These are phyloP conservation scores for Pseudogymnoascus sp. DNA, from an alignment of 2,329 filamentous ascomycete genomes.

Conservation along the genomic window DNA sequence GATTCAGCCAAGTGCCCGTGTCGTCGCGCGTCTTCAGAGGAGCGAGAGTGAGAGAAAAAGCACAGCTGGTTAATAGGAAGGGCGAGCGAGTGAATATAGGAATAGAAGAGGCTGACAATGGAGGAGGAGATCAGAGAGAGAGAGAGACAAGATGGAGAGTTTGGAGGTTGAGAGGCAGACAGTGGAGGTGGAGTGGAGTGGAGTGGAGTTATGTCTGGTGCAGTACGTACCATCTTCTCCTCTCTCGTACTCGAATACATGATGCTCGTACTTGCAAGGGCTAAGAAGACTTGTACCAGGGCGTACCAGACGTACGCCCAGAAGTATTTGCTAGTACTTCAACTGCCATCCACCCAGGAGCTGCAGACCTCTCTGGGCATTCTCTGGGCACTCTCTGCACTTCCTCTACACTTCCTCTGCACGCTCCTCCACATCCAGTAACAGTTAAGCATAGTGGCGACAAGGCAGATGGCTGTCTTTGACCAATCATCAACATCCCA, in stretches of 20 bases:
- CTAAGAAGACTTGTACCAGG: not conserved
- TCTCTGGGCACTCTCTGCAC: too few species aligned
- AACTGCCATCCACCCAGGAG: not conserved
- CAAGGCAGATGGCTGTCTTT: not conserved
- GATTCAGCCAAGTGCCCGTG: not conserved
- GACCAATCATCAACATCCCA: not conserved
- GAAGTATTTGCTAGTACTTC: not conserved
- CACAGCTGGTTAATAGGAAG: constrained; percentile 1
- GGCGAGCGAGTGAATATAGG: constrained; percentile 14
- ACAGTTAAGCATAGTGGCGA: constrained; percentile 10
- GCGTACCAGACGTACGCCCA: not conserved
- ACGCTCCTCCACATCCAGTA: not conserved
- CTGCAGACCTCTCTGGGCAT: not conserved
- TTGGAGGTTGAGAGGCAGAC: constrained; percentile 25
- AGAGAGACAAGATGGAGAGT: constrained; percentile 33
- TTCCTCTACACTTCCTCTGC: too few species aligned
- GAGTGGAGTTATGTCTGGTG: constrained; percentile 2
- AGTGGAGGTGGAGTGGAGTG: constrained; percentile 11
- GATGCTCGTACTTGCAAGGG: not conserved
- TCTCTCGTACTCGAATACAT: constrained; percentile 7
- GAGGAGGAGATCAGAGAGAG: constrained; percentile 34
- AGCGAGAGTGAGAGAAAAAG: not conserved
- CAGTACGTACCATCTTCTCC: not conserved
- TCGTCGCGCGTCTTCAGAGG: not conserved
- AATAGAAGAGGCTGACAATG: constrained; percentile 20